These are phyloP conservation scores for Globisporangium irregulare DNA, from an alignment of 352 stramenopile species.

Conservation along the genomic window DNA sequence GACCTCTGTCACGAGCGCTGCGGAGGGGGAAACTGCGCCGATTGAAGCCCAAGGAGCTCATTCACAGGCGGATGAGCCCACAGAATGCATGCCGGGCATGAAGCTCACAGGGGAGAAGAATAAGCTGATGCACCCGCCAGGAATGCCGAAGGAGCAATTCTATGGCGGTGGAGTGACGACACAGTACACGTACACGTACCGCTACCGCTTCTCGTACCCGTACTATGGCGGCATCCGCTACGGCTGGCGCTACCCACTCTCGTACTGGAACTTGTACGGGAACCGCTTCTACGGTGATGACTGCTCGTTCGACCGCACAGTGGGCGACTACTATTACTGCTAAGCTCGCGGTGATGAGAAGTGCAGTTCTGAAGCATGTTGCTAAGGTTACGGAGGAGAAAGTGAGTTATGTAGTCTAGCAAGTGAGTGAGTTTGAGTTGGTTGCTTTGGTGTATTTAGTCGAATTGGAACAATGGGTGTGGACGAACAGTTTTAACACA, in stretches of 20 bases:
- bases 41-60: neutral
- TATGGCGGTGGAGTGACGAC: neutral
- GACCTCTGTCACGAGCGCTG: neutral
- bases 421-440: no score
- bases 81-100: neutral
- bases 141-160: neutral
- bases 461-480: neutral
- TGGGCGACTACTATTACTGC: conserved; percentile 9
- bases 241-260: conserved; percentile 27
- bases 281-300: conserved; percentile 13
- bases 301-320: neutral
- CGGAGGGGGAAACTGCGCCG: neutral
- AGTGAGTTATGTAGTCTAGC: no score
- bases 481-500: no score
- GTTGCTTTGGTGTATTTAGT: neutral
- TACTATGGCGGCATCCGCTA: conserved; percentile 13
- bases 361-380: no score
- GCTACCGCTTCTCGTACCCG: conserved; percentile 10
- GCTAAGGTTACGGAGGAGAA: no score
- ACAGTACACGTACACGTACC: neutral
- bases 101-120: conserved; percentile 7
- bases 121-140: neutral
- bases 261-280: conserved; percentile 30
- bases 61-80: neutral
- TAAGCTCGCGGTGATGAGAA: neutral